A percentile compares a stretch with the other conserved stretches of the same genome.
phyloP scores from a whole-genome alignment of 306 rosid species.

The Calophaca sinica region DNA sequence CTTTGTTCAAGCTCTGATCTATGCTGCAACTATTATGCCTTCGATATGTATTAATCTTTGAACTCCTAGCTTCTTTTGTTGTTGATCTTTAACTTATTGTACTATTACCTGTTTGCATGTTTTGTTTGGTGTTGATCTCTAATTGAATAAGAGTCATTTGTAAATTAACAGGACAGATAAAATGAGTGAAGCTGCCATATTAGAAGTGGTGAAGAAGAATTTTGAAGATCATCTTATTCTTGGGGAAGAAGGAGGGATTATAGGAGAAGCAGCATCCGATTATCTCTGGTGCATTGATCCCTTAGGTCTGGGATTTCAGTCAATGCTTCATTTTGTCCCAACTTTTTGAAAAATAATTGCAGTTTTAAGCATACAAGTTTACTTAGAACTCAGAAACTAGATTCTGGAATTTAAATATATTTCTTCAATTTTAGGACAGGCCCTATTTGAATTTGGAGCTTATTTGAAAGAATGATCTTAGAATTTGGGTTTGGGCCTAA shows the following conservation, averaged over 20 bases:
- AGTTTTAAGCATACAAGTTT: neutral
- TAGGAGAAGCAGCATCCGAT: conserved; percentile 87
- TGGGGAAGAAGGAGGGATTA: conserved; percentile 98
- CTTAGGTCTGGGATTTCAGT: conserved; percentile 66
- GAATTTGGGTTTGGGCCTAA: too few species aligned
- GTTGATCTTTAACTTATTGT: neutral
- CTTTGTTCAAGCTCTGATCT: conserved; percentile 5
- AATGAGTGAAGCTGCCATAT: conserved; percentile 88
- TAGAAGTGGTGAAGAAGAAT: conserved; percentile 74
- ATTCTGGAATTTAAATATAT: conserved; percentile 11
- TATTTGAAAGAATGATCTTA: too few species aligned
- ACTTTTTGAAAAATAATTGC: conserved; percentile 13
- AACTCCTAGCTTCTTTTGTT: conserved; percentile 3
- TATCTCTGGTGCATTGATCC: conserved; percentile 99
- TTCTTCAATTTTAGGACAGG: conserved; percentile 13
- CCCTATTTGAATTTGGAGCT: conserved; percentile 22
- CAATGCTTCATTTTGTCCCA: conserved; percentile 30
- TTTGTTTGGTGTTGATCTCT: conserved; percentile 1
- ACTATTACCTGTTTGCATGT: neutral
- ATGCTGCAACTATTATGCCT: conserved; percentile 29
- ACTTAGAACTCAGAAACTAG: conserved; percentile 4
- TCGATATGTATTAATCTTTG: conserved; percentile 6
- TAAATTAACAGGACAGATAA: conserved; percentile 84
- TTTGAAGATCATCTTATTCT: conserved; percentile 86
- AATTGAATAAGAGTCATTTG: conserved; percentile 31